A percentile compares a stretch with the other conserved stretches of the same genome.
These are phyloP conservation scores for Orbilia oligospora DNA, from an alignment of 2,329 filamentous ascomycete genomes.

Conservation along the genomic window DNA sequence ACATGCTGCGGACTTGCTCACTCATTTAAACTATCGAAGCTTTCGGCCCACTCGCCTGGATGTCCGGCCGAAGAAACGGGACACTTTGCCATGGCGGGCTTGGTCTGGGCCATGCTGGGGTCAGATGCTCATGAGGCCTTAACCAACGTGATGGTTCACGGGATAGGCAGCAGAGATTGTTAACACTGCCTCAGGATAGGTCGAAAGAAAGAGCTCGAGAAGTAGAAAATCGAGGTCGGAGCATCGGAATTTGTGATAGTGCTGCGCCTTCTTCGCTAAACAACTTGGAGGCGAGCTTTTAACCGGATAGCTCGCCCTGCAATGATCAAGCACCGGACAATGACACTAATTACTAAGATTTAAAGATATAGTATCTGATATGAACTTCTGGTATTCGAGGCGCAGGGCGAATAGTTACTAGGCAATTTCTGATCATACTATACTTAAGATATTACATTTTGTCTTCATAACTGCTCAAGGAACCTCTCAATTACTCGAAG, in stretches of 20 bases:
- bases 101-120: slow-evolving; percentile 18
- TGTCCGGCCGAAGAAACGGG: slow-evolving; percentile 20
- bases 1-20: slow-evolving; percentile 35
- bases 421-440: neutral
- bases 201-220: neutral
- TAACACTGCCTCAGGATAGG: slow-evolving; percentile 29
- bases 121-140: slow-evolving; percentile 47
- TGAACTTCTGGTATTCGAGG: slow-evolving; percentile 11
- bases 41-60: slow-evolving; percentile 4
- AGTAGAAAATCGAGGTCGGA: slow-evolving; percentile 35
- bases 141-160: slow-evolving; percentile 11
- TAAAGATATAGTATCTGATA: neutral
- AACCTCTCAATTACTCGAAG: neutral
- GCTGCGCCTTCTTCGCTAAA: slow-evolving; percentile 59
- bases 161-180: slow-evolving; percentile 39
- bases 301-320: neutral
- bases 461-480: neutral
- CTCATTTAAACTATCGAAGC: slow-evolving; percentile 43
- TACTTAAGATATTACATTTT: neutral
- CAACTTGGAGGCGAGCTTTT: slow-evolving; percentile 27
- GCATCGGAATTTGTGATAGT: slow-evolving; percentile 23
- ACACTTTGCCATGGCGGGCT: slow-evolving; percentile 27
- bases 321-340: slow-evolving; percentile 7
- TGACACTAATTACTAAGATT: neutral
- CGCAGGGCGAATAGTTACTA: slow-evolving; percentile 14